These are phyloP conservation scores for Syzygium aromaticum DNA, from an alignment of 345 rosid species.

Conservation along the genomic window DNA sequence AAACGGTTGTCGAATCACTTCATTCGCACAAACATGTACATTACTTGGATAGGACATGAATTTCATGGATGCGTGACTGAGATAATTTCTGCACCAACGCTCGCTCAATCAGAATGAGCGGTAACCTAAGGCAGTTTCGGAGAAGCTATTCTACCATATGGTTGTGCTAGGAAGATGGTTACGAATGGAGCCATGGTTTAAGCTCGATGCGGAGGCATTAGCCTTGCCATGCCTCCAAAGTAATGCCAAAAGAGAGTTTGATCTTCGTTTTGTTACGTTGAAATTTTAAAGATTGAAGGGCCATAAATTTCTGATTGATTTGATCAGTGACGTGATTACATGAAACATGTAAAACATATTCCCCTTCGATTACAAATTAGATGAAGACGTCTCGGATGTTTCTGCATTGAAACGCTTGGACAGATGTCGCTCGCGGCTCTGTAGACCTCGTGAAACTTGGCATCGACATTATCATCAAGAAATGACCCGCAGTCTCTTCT, in stretches of 20 bases:
- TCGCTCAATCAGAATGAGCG: too few relatives aligned
- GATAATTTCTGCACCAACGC: too few relatives aligned
- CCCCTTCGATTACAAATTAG: background rate
- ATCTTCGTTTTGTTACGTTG: background rate
- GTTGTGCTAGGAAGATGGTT: too few relatives aligned
- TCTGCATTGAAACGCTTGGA: background rate
- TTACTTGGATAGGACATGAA: too few relatives aligned
- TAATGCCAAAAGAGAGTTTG: background rate
- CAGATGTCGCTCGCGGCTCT: background rate
- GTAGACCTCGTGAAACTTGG: too few relatives aligned
- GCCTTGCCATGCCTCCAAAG: background rate
- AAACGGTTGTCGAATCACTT: background rate
- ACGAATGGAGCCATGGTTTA: too few relatives aligned
- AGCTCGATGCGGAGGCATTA: background rate
- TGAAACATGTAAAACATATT: fast-evolving
- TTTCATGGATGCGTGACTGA: background rate
- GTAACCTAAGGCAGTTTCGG: background rate
- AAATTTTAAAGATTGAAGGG: background rate
- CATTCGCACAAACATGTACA: background rate
- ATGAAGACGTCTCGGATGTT: background rate
- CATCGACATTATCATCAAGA: too few relatives aligned
- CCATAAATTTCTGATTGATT: background rate
- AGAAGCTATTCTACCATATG: too few relatives aligned
- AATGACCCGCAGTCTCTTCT: too few relatives aligned
- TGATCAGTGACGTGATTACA: background rate